Base-by-base conservation (phyloP, 2,329 filamentous ascomycete genomes). In the Celoporthe dispersa region DNA sequence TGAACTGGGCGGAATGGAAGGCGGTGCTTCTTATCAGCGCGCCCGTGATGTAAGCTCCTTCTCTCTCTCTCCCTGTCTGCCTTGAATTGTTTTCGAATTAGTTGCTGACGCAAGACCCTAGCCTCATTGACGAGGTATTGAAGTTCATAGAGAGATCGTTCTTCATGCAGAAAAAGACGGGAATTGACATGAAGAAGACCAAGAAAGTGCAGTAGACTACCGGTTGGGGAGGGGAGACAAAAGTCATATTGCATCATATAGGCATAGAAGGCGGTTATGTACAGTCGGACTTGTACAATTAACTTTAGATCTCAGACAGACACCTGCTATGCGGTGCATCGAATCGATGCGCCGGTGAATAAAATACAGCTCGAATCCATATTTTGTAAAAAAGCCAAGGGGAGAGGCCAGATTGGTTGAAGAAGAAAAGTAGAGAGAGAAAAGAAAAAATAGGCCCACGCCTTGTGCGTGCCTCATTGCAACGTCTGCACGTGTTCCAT, bases 1-100 rank as follows among this genome's bases (percentile, higher is more conserved):
- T 99, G 74, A 91, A 95, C 78, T 89, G 87, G 88, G 85, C 83
- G 28, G 96, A 99, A 82, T 99, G 96, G 96, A 90, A 94, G 82
- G 94, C 97, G 25, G 96, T 99, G 62, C 78, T 98, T 73, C 81
- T 86, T 41, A 96, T 98, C 78, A 98, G 94, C 81, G 90, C 91
- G 25, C 96, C 96, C 59, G 97, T 99, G 73, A 92, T 99, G 90
- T 94, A 87, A 92, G 93, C 88, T 88, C 73, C 19, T 11, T 51
- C 19, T 14, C 5, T 5, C 22, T 41, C 12, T 11, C 14, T 41
- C 39, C 44, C 19, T 22, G 6, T 22, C 19, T 44, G 41, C 37
- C 65, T 59, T 33, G 33, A 41, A 16, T 5, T 8, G 16, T 44
- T 44, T 19, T 25, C 3, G 11, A 53, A 16, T 7, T 11, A 2